Evolutionary conservation across 2,329 filamentous ascomycete species (phyloP).

Genomic region (Clonostachys sp.): DNA sequence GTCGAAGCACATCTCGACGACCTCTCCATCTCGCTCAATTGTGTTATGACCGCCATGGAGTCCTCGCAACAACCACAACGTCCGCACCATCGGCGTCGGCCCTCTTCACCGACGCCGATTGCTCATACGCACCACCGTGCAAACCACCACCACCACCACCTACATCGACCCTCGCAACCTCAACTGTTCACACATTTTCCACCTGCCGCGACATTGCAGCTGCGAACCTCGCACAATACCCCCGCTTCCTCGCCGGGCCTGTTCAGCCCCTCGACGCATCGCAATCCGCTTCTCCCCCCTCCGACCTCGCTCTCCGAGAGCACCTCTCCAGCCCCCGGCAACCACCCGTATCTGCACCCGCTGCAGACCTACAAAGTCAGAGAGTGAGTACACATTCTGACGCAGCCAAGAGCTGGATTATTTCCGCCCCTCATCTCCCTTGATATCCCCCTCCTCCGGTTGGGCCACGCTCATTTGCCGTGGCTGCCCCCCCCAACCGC

Average conservation of each 20-base stretch:
- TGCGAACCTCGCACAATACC: conserved; percentile 49
- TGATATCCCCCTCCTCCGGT: neutral
- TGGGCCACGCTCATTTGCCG: too few relatives aligned
- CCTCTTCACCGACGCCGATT: neutral
- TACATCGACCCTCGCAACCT: neutral
- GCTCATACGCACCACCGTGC: neutral
- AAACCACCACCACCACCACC: neutral
- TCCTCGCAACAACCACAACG: neutral
- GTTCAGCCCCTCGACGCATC: conserved; percentile 49
- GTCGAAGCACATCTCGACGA: neutral
- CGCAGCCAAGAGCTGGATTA: conserved; percentile 1
- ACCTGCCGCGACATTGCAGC: conserved; percentile 30
- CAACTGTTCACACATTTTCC: conserved; percentile 19
- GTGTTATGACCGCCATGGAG: neutral
- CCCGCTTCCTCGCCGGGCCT: conserved; percentile 58
- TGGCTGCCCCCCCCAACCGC: neutral
- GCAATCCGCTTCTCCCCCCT: conserved; percentile 13
- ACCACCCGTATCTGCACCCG: conserved; percentile 64
- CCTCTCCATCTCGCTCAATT: neutral
- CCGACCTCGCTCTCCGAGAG: conserved; percentile 46
- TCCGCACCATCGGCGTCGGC: neutral
- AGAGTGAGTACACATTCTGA: conserved; percentile 55
- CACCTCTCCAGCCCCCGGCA: conserved; percentile 43
- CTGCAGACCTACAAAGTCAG: conserved; percentile 69
- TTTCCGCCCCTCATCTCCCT: neutral